Base-by-base conservation (phyloP, 106 monocot species). In the Dioscorea dumetorum region DNA sequence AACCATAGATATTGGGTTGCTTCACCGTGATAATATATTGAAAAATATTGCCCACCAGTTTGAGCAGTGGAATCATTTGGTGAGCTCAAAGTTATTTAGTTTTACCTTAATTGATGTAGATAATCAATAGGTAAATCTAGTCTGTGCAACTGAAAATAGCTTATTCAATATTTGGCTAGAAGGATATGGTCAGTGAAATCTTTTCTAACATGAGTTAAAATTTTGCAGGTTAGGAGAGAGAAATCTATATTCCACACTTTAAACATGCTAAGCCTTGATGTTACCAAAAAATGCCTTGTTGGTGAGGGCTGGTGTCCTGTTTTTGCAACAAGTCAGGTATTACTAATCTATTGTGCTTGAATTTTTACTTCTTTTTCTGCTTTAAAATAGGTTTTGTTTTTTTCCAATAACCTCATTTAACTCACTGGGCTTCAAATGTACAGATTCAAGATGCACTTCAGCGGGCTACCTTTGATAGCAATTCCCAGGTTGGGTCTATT, bases 211-310 rank as follows among this genome's bases (percentile, higher is more conserved):
- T 15, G 24, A 53, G 50, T 11, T 57, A 53, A 17, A 62, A 60
- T 72, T 6, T 75, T 79, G 2, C 65, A 94, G 94, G 95, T 82
- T 24, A 91, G 77, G 73, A 88, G 58, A 57, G 95, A 95, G 72
- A 95, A 91, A 71, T 81, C 88, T 49, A 69, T 95, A n/a, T 88
- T 88, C 58, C 95, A 95, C 83, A 95, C 91, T 58, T 66, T 95
- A 75, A 95, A 95, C 81, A 95, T 95, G 95, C 85, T 95, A 24
- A 91, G 91, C 70, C 79, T 95, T 73, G 95, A 95, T 67, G 95
- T 95, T 48, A 90, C 91, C 59, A 95, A 91, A 80, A 95, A 95
- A 78, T 95, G 95, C 57, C 63, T 95, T 48, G 95, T 95, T 71
- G 95, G 83, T 66, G 95, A 95, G 72, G 91, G 91, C 18, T 95